A percentile compares a stretch with the other conserved stretches of the same genome.
Conservation (phyloP, 768 basidiomycete species). For the Leccinum rimulosum region DNA sequence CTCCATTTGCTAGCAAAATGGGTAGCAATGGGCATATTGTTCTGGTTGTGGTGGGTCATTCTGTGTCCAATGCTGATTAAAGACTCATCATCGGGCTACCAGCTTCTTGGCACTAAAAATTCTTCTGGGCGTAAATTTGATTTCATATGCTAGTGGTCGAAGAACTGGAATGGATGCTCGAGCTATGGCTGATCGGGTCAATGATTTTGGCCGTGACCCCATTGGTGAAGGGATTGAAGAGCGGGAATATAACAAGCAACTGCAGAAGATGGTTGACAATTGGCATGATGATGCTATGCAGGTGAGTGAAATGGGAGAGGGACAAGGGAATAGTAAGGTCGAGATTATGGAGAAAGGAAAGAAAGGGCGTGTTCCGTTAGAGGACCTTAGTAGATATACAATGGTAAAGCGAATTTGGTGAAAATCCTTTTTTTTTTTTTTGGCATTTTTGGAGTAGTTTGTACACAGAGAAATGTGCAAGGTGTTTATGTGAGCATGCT, state of each 20-base stretch:
- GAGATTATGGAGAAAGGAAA: slow-evolving; percentile 29
- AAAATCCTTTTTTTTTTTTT: background rate
- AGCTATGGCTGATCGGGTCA: slow-evolving; percentile 69
- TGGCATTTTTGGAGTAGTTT: too few relatives aligned
- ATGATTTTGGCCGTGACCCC: slow-evolving; percentile 87
- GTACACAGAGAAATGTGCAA: too few relatives aligned
- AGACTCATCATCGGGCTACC: background rate
- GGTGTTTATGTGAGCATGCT: too few relatives aligned
- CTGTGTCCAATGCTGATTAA: slow-evolving; percentile 18
- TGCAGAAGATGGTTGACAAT: slow-evolving; percentile 70
- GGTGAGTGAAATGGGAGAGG: slow-evolving; percentile 74
- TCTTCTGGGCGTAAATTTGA: slow-evolving; percentile 85
- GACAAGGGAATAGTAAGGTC: slow-evolving; percentile 3
- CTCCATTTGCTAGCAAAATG: slow-evolving; percentile 52
- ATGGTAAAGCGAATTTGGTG: slow-evolving; percentile 94
- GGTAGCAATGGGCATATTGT: slow-evolving; percentile 58
- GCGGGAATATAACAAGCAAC: slow-evolving; percentile 80
- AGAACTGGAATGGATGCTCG: slow-evolving; percentile 77
- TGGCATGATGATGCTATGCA: slow-evolving; percentile 63
- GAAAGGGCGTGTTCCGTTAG: slow-evolving; percentile 62
- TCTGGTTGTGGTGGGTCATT: slow-evolving; percentile 81
- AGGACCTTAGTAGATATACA: slow-evolving; percentile 90
- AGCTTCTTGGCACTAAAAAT: slow-evolving; percentile 87
- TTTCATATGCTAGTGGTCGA: slow-evolving; percentile 78
- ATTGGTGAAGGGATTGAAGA: slow-evolving; percentile 91